Base-by-base conservation (phyloP, 352 stramenopile genomes). In the Pythium phragmitis region DNA sequence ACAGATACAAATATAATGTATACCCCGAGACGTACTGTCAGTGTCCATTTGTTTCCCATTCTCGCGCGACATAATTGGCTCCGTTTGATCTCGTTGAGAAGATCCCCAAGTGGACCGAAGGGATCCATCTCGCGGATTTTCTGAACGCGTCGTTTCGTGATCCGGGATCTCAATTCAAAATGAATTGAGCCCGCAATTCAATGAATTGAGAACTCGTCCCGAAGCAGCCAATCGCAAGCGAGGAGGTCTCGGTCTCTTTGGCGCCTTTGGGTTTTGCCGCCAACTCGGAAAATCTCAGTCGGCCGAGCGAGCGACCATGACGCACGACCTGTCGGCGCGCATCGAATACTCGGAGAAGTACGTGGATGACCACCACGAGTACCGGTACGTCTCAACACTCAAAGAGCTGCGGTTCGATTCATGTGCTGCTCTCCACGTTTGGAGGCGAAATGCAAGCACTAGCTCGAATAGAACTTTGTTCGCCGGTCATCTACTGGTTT, bases 261-360 rank as follows among this genome's bases (percentile, higher is more conserved):
- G 11, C 54, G 11, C 13, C 23, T 26, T 21, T 21, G 21, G 21
- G 21, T 61, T 60, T 65, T 62, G 62, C 53, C 62, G 60, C 60
- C 53, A 66, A 66, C 60, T 66, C 48, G 14, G 45, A 63, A 49
- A 60, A 60, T 34, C 46, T 36, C 53, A 56, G 50, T 39, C 30
- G 26, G 14, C 67, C 50, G 56, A 33, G 58, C 19, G 46, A 41
- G 37, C 39, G 37, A 59, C 55, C 52, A 92, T 94, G 85, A 88
- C 83, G 56, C 83, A 89, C 72, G 87, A 96, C 63, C 70, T 95
- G 63, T 93, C 87, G 70, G 84, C 85, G 64, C 87, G 91, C 66
- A 98, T 98, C 72, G 92, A 98, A 74, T 98, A 98, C 85, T 97
- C 89, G 62, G 92, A 98, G 74, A 98, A 98, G 77, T 98, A 98